Evolutionary conservation across 306 rosid genomes (phyloP).

Genomic region (Rosa lucieae): DNA sequence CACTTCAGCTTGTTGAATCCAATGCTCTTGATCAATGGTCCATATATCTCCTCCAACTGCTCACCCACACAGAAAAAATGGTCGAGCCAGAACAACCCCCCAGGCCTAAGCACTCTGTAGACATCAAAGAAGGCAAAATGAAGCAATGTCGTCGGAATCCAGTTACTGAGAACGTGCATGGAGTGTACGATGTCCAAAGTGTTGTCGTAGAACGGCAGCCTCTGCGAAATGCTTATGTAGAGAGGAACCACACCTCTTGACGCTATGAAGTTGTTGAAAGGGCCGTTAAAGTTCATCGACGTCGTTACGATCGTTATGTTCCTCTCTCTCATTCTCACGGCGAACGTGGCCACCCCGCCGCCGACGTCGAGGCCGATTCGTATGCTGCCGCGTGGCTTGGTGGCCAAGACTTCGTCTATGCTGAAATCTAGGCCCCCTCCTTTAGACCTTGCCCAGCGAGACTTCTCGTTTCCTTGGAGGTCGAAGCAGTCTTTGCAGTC

Average conservation of each 20-base stretch:
- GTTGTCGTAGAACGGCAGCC: background rate
- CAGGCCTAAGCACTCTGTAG: slow-evolving; percentile 46
- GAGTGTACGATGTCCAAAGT: background rate
- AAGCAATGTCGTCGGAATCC: slow-evolving; percentile 19
- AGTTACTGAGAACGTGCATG: background rate
- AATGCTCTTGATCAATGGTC: slow-evolving; percentile 42
- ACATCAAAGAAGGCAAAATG: slow-evolving; percentile 37
- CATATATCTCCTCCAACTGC: slow-evolving; percentile 35
- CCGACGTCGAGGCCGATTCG: background rate
- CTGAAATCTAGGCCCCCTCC: background rate
- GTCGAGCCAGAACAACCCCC: slow-evolving; percentile 54
- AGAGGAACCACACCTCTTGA: background rate
- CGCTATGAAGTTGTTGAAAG: background rate
- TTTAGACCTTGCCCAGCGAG: background rate
- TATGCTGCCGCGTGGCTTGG: background rate
- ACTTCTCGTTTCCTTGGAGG: background rate
- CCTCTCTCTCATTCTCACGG: background rate
- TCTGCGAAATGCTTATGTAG: background rate
- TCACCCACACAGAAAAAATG: slow-evolving; percentile 46
- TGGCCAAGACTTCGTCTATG: background rate
- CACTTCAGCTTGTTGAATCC: slow-evolving; percentile 47
- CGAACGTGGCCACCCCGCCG: background rate
- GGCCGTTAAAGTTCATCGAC: background rate
- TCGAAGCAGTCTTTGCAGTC: background rate
- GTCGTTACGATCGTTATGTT: background rate